Conservation (phyloP, 2,329 filamentous ascomycete species). For the Monosporascus sp. region DNA sequence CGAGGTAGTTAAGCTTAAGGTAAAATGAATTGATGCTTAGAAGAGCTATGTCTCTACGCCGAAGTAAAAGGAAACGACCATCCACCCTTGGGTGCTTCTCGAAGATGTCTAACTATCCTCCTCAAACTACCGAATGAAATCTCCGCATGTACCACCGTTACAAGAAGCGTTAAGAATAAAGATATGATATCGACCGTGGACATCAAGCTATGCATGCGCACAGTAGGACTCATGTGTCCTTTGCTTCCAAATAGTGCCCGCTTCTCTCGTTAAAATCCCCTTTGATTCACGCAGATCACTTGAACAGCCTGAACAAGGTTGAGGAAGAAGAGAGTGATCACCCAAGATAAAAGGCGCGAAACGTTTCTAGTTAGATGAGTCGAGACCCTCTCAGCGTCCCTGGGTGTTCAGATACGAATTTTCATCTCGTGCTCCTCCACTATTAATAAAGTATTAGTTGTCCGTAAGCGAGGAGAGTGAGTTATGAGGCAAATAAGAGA, state of each 20-base stretch:
- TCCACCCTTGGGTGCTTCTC: not conserved
- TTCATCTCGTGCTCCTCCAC: not conserved
- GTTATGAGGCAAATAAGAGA: not conserved
- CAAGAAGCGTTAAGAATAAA: not conserved
- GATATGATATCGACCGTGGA: not conserved
- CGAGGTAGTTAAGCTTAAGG: no score
- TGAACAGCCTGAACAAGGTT: not conserved
- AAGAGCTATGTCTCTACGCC: not conserved
- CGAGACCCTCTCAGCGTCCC: not conserved
- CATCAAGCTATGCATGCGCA: not conserved
- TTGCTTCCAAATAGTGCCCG: not conserved
- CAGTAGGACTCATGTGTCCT: not conserved
- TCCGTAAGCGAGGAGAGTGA: not conserved
- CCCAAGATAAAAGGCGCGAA: not conserved
- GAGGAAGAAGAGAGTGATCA: not conserved
- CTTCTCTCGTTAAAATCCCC: not conserved
- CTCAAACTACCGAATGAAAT: not conserved
- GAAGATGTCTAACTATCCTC: not conserved
- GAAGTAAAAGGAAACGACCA: not conserved
- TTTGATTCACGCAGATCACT: not conserved
- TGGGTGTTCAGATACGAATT: not conserved
- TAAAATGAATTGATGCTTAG: not conserved
- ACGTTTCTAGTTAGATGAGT: not conserved
- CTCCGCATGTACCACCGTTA: not conserved
- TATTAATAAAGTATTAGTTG: not conserved